Conservation (phyloP, 192 early-diverging fungal genomes). For the Paraglomus brasilianum region DNA sequence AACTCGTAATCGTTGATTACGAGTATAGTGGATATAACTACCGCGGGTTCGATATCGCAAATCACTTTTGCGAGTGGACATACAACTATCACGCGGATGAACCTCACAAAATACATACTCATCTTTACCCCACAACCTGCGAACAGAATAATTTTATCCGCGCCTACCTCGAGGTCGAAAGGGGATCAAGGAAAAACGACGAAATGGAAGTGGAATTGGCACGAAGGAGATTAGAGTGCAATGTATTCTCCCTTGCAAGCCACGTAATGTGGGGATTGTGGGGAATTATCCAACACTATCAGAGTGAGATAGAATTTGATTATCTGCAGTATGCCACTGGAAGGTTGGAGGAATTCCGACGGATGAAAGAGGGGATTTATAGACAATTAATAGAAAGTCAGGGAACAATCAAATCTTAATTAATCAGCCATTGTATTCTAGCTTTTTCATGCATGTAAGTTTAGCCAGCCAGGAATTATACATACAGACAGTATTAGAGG, state of each 20-base stretch:
- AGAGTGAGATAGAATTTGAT: conserved; percentile 78
- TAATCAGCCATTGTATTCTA: too few species aligned
- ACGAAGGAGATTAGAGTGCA: conserved; percentile 43
- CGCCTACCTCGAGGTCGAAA: conserved; percentile 61
- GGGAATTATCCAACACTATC: conserved; percentile 73
- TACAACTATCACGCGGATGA: conserved; percentile 68
- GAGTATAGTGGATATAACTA: conserved; percentile 83
- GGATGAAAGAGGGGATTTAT: too few species aligned
- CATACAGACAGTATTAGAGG: too few species aligned
- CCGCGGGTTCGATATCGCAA: conserved; percentile 77
- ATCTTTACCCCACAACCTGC: conserved; percentile 53
- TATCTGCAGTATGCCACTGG: conserved; percentile 67
- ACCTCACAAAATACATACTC: conserved; percentile 44
- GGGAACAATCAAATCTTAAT: too few species aligned
- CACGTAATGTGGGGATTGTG: conserved; percentile 81
- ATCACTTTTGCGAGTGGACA: conserved; percentile 86
- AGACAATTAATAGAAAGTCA: too few species aligned
- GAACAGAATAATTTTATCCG: conserved; percentile 62
- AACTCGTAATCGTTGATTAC: conserved; percentile 77
- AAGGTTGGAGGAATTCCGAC: conserved; percentile 34
- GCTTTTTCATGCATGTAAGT: too few species aligned
- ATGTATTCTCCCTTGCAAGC: conserved; percentile 45
- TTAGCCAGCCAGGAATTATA: too few species aligned
- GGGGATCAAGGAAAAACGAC: conserved; percentile 4
- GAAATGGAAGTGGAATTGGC: conserved; percentile 38